Evolutionary conservation across 208 protist genomes (phyloP).

Genomic region (Acanthamoeba quina): DNA sequence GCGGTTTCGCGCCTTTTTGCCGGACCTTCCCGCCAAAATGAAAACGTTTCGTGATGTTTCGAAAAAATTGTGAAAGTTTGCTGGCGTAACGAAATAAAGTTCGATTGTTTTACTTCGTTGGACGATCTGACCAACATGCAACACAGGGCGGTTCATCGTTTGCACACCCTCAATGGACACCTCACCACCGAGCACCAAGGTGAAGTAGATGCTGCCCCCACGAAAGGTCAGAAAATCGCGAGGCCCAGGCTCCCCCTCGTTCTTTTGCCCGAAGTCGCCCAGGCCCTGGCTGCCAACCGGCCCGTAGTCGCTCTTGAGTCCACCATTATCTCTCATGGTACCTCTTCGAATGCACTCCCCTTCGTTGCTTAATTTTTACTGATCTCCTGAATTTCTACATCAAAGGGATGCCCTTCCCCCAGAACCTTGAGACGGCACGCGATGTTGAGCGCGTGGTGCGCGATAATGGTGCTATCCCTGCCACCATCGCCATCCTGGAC

Average conservation of each 20-base stretch:
- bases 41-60: background rate
- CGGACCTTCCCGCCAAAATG: background rate
- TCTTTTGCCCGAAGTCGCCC: constrained; percentile 82
- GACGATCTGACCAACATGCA: background rate
- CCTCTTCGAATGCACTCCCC: background rate
- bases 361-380: constrained; percentile 9
- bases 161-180: background rate
- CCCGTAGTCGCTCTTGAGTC: constrained; percentile 92
- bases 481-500: constrained; percentile 94
- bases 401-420: constrained; percentile 91
- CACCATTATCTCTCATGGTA: constrained; percentile 92
- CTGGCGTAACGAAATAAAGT: background rate
- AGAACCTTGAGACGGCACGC: constrained; percentile 91
- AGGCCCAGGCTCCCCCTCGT: constrained; percentile 27
- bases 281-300: constrained; percentile 82
- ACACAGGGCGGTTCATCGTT: background rate
- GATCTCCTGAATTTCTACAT: background rate
- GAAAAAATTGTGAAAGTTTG: no score
- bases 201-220: background rate
- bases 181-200: background rate
- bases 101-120: background rate
- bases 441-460: constrained; percentile 90
- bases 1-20: background rate
- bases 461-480: constrained; percentile 91
- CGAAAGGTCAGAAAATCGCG: background rate